Conservation (phyloP, 768 basidiomycete genomes). For the Lepiota subincarnata region DNA sequence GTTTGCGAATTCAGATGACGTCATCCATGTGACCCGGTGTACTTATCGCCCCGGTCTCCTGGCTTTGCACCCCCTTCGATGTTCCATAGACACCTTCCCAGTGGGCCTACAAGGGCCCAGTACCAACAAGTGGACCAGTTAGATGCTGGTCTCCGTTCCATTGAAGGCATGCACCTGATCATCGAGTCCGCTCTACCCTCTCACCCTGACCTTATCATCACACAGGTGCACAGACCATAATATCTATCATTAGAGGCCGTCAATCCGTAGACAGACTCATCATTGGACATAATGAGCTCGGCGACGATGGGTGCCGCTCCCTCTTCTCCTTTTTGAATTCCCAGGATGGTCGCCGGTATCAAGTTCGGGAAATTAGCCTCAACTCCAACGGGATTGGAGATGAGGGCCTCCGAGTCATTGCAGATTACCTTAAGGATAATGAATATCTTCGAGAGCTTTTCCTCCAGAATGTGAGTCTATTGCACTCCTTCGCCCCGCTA, state of each 20-base stretch:
- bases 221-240: conserved; percentile 49
- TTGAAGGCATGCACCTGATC: not conserved
- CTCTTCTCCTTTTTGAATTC: conserved; percentile 56
- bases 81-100: not conserved
- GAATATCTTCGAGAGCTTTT: conserved; percentile 42
- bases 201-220: no score
- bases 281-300: conserved; percentile 52
- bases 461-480: conserved; percentile 50
- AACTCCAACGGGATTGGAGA: conserved; percentile 56
- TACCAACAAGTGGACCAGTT: conserved; percentile 2
- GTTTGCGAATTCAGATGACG: no score
- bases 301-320: conserved; percentile 51
- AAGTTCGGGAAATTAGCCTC: conserved; percentile 52
- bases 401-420: conserved; percentile 49
- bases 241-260: conserved; percentile 41
- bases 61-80: not conserved
- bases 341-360: conserved; percentile 37
- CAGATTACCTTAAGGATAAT: conserved; percentile 47
- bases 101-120: not conserved
- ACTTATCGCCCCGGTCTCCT: not conserved
- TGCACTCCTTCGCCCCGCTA: not conserved
- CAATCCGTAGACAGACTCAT: conserved; percentile 47
- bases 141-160: conserved; percentile 5
- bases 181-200: not conserved
- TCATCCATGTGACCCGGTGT: no score